phyloP scores from a whole-genome alignment of 2,329 filamentous ascomycete species.

The Colletotrichum tropicicola region DNA sequence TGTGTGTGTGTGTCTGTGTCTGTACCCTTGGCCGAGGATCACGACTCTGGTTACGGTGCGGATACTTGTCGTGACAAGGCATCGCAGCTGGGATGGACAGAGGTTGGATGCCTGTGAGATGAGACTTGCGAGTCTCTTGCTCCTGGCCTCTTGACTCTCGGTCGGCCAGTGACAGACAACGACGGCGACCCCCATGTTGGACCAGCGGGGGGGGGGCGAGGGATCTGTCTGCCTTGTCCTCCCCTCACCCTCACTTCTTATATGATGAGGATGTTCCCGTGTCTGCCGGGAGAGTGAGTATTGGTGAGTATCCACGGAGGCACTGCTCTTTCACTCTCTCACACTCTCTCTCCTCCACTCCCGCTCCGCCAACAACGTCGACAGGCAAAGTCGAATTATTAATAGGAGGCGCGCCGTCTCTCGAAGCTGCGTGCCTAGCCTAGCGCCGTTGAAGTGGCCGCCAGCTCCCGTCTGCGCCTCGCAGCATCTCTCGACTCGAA shows the following conservation, averaged over 20 bases:
- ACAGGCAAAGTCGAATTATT: conserved; percentile 2
- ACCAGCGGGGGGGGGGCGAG: background rate
- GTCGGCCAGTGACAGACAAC: too few species aligned
- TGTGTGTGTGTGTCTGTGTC: background rate
- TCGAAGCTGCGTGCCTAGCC: background rate
- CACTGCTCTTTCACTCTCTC: too few species aligned
- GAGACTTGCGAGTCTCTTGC: too few species aligned
- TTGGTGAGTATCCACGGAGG: background rate
- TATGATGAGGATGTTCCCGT: conserved; percentile 4
- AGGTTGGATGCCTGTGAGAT: background rate
- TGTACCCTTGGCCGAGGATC: background rate
- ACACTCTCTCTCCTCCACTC: background rate
- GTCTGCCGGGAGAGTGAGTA: background rate
- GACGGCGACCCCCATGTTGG: background rate
- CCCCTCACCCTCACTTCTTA: background rate
- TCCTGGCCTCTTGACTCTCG: too few species aligned
- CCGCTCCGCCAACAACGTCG: background rate
- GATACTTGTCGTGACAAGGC: background rate
- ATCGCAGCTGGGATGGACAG: background rate
- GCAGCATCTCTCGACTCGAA: background rate
- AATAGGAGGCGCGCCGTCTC: conserved; percentile 4
- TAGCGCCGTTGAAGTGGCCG: conserved; percentile 4
- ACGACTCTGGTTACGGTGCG: background rate
- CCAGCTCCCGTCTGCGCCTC: conserved; percentile 7
- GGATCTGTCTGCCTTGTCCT: too few species aligned